Conservation (phyloP, 2,329 filamentous ascomycete species). For the Alternaria longipes region DNA sequence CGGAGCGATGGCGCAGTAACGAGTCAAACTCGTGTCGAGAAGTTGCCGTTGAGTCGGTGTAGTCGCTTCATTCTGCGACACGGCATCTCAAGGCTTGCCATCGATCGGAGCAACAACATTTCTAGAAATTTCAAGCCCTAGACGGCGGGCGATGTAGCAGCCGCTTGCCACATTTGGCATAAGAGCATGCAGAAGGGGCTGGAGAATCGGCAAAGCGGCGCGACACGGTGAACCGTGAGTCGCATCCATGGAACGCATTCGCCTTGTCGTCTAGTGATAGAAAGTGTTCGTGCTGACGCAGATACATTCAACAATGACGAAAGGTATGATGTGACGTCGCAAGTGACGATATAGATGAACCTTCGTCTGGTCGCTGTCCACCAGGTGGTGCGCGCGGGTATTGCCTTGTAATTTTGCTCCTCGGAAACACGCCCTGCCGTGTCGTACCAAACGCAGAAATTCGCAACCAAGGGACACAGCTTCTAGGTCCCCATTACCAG, state of each 20-base stretch:
- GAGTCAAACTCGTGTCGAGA: constrained; percentile 21
- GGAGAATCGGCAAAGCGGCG: constrained; percentile 8
- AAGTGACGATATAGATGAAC: constrained; percentile 6
- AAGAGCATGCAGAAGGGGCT: constrained; percentile 1
- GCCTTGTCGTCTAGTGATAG: constrained; percentile 5
- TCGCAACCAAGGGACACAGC: constrained; percentile 9
- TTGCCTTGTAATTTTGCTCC: constrained; percentile 3
- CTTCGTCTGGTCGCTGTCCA: constrained; percentile 9
- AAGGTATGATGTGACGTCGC: constrained; percentile 6
- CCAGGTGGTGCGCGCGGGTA: constrained; percentile 1
- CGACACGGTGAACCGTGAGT: constrained; percentile 13
- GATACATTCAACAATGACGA: not conserved
- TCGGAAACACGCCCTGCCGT: constrained; percentile 1
- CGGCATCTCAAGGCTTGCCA: constrained; percentile 13
- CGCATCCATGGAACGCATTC: not conserved
- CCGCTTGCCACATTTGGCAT: constrained; percentile 9
- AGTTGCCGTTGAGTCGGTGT: constrained; percentile 34
- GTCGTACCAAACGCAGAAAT: constrained; percentile 9
- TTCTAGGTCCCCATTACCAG: constrained; percentile 5
- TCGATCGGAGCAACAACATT: constrained; percentile 10
- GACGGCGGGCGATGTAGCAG: constrained; percentile 4
- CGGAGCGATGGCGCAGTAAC: constrained; percentile 4
- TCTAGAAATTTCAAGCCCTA: constrained; percentile 7
- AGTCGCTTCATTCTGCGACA: constrained; percentile 29
- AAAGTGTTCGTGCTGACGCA: constrained; percentile 5